Evolutionary conservation across 2,329 filamentous ascomycete species (phyloP).

Genomic region (Claviceps purpurea): DNA sequence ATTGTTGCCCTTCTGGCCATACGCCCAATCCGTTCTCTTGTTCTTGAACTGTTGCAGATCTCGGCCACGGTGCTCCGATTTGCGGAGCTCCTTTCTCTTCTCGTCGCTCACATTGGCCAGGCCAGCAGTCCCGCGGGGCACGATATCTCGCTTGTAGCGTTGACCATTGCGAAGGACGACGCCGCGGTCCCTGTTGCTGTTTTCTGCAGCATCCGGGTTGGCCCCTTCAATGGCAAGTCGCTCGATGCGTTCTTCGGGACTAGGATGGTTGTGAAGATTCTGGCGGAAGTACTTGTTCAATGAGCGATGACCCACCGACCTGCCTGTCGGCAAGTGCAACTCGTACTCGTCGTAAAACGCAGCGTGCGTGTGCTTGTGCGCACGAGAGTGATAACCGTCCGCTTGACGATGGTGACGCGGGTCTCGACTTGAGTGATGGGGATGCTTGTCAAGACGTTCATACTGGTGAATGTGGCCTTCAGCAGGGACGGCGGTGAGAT

Average conservation of each 20-base stretch:
- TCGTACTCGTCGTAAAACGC: slow-evolving; percentile 90
- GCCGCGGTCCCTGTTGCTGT: slow-evolving; percentile 15
- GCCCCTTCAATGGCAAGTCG: slow-evolving; percentile 46
- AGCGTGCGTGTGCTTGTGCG: slow-evolving; percentile 58
- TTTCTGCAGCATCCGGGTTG: slow-evolving; percentile 20
- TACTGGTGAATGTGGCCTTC: slow-evolving; percentile 59
- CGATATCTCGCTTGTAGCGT: slow-evolving; percentile 38
- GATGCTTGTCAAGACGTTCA: slow-evolving; percentile 57
- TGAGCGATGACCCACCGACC: slow-evolving; percentile 79
- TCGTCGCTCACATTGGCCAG: slow-evolving; percentile 66
- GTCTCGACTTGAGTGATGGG: slow-evolving; percentile 62
- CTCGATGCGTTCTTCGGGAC: slow-evolving; percentile 59
- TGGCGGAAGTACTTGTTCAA: slow-evolving; percentile 82
- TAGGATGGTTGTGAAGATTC: slow-evolving; percentile 76
- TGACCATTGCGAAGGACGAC: slow-evolving; percentile 6
- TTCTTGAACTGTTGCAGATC: slow-evolving; percentile 49
- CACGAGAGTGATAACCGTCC: slow-evolving; percentile 72
- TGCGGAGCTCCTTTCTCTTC: slow-evolving; percentile 55
- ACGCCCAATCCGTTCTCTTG: slow-evolving; percentile 52
- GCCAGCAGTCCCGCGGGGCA: slow-evolving; percentile 58
- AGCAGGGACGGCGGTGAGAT: slow-evolving; percentile 66
- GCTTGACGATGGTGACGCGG: slow-evolving; percentile 59
- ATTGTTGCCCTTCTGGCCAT: slow-evolving; percentile 63
- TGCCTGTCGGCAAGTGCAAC: slow-evolving; percentile 80
- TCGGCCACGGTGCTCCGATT: slow-evolving; percentile 54